Evolutionary conservation across 1,284 basidiomycete species (phyloP).

Genomic region (Paramarasmius palmivorus): DNA sequence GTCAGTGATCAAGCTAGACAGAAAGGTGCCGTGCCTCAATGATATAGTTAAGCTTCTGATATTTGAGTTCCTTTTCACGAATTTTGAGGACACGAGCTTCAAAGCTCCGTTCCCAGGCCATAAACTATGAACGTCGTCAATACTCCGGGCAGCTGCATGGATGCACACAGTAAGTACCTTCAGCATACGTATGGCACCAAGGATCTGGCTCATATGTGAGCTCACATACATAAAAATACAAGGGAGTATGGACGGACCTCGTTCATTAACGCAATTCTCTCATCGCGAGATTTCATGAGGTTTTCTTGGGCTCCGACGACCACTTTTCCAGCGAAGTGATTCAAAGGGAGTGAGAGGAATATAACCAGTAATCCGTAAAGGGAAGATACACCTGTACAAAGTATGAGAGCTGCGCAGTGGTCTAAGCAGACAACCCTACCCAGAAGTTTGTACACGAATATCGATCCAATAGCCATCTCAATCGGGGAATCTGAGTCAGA

Average conservation of each 20-base stretch:
- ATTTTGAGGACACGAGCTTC: constrained; percentile 76
- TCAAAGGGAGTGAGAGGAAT: constrained; percentile 83
- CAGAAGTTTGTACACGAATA: constrained; percentile 81
- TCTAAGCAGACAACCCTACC: constrained; percentile 42
- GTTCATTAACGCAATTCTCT: constrained; percentile 90
- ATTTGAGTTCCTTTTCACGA: constrained; percentile 79
- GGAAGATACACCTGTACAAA: constrained; percentile 55
- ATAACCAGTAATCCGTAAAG: constrained; percentile 85
- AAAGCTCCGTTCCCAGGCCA: constrained; percentile 94
- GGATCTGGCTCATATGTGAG: constrained; percentile 44
- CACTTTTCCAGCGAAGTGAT: constrained; percentile 84
- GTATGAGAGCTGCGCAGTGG: background rate
- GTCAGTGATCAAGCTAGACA: background rate
- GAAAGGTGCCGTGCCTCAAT: constrained; percentile 60
- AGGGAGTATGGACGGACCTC: constrained; percentile 48
- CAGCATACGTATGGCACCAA: constrained; percentile 91
- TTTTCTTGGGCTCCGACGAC: constrained; percentile 84
- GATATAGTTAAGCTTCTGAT: constrained; percentile 82
- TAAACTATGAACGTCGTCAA: constrained; percentile 55
- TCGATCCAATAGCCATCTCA: constrained; percentile 79
- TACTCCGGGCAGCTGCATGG: background rate
- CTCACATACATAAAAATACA: background rate
- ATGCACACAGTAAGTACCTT: constrained; percentile 49
- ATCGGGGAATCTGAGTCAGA: constrained; percentile 73
- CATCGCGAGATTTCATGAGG: constrained; percentile 90